These are phyloP conservation scores for Ophiostoma australiae DNA, from an alignment of 2,329 filamentous ascomycete genomes.

Conservation along the genomic window DNA sequence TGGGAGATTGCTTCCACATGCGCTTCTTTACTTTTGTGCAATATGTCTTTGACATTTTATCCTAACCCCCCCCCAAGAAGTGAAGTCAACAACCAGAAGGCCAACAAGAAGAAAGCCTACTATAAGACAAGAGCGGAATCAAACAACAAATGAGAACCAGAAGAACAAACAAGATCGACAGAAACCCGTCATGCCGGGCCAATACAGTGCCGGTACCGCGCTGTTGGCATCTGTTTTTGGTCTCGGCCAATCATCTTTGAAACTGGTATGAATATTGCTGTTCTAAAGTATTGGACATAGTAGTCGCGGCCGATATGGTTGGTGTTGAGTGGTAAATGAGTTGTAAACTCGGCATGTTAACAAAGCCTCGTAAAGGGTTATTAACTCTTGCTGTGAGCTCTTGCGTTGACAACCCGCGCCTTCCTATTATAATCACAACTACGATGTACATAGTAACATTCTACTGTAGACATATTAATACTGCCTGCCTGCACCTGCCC, in stretches of 20 bases:
- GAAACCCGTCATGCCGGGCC: neutral
- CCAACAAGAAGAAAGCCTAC: neutral
- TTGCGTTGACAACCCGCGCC: neutral
- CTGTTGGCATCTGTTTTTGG: neutral
- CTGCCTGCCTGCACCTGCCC: neutral
- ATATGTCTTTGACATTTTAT: no score
- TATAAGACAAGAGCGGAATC: neutral
- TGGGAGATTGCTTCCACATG: no score
- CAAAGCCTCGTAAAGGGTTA: neutral
- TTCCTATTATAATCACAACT: neutral
- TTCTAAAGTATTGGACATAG: no score
- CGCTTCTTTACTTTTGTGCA: no score
- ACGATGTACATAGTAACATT: no score
- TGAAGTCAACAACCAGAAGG: neutral
- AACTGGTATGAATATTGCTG: no score
- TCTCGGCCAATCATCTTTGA: no score
- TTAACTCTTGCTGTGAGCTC: neutral
- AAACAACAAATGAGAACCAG: neutral
- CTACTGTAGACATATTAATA: no score
- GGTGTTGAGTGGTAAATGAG: neutral
- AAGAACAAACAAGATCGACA: neutral
- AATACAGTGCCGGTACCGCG: neutral
- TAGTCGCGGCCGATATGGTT: no score
- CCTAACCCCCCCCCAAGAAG: no score
- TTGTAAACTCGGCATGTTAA: neutral